Evolutionary conservation across 2,329 filamentous ascomycete species (phyloP).

Genomic region (Trichoderma atroviride): DNA sequence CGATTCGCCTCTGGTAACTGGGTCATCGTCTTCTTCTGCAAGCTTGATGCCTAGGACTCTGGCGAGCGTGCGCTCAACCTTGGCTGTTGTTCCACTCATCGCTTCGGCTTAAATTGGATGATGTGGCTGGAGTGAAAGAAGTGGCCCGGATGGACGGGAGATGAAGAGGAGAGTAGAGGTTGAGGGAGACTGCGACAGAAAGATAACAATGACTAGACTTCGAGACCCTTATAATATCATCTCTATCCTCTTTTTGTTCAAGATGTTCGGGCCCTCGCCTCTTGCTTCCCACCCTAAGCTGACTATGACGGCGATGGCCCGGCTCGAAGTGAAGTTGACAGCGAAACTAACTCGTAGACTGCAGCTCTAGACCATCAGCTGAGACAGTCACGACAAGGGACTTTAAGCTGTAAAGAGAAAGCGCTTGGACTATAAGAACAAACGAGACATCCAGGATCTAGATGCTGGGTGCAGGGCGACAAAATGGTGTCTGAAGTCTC

Average conservation of each 20-base stretch:
- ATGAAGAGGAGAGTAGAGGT: background rate
- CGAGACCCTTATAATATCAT: background rate
- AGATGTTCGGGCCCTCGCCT: slow-evolving; percentile 11
- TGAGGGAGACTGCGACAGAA: background rate
- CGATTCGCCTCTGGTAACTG: slow-evolving; percentile 76
- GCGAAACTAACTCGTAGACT: background rate
- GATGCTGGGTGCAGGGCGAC: slow-evolving; percentile 8
- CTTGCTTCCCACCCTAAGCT: background rate
- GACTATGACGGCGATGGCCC: background rate
- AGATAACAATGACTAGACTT: background rate
- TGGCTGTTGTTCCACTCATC: slow-evolving; percentile 50
- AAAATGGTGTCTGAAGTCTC: slow-evolving; percentile 20
- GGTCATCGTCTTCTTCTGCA: slow-evolving; percentile 58
- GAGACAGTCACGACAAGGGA: slow-evolving; percentile 1
- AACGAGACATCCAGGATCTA: background rate
- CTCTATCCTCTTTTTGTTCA: background rate
- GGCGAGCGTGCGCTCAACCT: slow-evolving; percentile 72
- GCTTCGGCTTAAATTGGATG: slow-evolving; percentile 12
- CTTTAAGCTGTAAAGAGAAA: background rate
- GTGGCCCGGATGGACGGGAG: slow-evolving; percentile 7
- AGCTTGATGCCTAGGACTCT: slow-evolving; percentile 83
- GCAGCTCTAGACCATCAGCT: slow-evolving; percentile 11
- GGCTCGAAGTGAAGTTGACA: background rate
- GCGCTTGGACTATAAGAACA: background rate
- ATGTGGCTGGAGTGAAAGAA: background rate